Conservation (phyloP, 2,329 filamentous ascomycete genomes). For the Pezicula radicicola region DNA sequence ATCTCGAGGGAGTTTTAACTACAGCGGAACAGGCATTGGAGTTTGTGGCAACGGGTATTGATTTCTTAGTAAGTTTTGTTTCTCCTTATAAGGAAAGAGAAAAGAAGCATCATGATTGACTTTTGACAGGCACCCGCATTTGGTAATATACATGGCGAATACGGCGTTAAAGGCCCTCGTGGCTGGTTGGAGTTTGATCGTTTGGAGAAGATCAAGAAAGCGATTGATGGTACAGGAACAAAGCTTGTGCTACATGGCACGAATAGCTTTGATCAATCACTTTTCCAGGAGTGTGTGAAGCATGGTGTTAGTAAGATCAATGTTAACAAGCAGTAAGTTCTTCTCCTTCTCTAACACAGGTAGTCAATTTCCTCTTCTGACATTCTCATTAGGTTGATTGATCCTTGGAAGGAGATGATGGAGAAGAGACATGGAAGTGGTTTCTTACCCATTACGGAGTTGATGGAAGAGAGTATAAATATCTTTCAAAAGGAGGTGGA, state of each 20-base stretch:
- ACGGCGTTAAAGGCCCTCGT: conserved; percentile 26
- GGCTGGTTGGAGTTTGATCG: conserved; percentile 12
- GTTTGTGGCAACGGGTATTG: conserved; percentile 64
- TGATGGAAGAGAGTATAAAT: conserved; percentile 23
- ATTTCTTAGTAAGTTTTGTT: conserved; percentile 59
- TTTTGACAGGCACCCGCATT: conserved; percentile 62
- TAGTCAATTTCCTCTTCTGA: conserved; percentile 37
- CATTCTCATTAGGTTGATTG: conserved; percentile 25
- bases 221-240: conserved; percentile 35
- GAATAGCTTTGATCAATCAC: conserved; percentile 46
- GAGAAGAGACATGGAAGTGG: conserved; percentile 10
- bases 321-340: conserved; percentile 43
- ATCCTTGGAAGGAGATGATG: conserved; percentile 23
- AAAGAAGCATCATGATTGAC: conserved; percentile 66
- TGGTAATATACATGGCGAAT: conserved; percentile 66
- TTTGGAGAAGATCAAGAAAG: conserved; percentile 16
- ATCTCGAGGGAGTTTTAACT: conserved; percentile 59
- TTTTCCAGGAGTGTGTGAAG: conserved; percentile 47
- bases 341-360: conserved; percentile 6
- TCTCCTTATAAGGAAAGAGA: conserved; percentile 53
- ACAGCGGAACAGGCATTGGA: conserved; percentile 59
- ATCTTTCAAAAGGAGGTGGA: conserved; percentile 21
- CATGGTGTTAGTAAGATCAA: conserved; percentile 52
- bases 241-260: conserved; percentile 50
- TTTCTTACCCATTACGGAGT: conserved; percentile 20